phyloP scores from a whole-genome alignment of 2,329 filamentous ascomycete species.

The Arthroderma sp. region DNA sequence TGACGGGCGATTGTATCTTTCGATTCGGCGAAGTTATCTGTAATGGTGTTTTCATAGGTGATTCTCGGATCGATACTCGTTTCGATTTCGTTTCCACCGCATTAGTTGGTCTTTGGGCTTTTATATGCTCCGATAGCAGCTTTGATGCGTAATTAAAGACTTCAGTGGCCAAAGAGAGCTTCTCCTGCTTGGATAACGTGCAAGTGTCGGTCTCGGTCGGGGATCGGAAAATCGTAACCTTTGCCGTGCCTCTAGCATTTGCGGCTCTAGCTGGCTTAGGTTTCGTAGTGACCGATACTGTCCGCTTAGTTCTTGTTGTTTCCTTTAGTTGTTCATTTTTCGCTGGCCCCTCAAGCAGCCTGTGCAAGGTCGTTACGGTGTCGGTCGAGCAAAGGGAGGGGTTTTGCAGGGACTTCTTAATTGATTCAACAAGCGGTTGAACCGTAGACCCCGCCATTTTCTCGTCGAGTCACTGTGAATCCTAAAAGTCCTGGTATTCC shows the following conservation, averaged over 20 bases:
- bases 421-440: constrained; percentile 27
- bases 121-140: constrained; percentile 28
- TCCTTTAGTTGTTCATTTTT: constrained; percentile 11
- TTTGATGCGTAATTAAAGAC: constrained; percentile 34
- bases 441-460: no score
- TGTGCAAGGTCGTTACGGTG: constrained; percentile 27
- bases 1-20: constrained; percentile 14
- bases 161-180: constrained; percentile 31
- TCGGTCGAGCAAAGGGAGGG: constrained; percentile 40
- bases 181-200: constrained; percentile 24
- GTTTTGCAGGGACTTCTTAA: constrained; percentile 43
- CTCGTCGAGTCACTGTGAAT: no score
- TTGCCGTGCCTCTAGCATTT: constrained; percentile 15
- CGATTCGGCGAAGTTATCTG: constrained; percentile 20
- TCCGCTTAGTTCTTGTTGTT: constrained; percentile 16
- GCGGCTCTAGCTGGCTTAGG: constrained; percentile 9
- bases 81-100: background rate
- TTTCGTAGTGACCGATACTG: background rate
- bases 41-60: constrained; percentile 11
- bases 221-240: constrained; percentile 15
- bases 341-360: constrained; percentile 20
- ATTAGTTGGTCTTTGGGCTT: constrained; percentile 8
- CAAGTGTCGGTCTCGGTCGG: constrained; percentile 16
- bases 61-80: background rate
- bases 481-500: no score